phyloP scores from a whole-genome alignment of 164 flowering plant genomes.

The Annona cherimola region DNA sequence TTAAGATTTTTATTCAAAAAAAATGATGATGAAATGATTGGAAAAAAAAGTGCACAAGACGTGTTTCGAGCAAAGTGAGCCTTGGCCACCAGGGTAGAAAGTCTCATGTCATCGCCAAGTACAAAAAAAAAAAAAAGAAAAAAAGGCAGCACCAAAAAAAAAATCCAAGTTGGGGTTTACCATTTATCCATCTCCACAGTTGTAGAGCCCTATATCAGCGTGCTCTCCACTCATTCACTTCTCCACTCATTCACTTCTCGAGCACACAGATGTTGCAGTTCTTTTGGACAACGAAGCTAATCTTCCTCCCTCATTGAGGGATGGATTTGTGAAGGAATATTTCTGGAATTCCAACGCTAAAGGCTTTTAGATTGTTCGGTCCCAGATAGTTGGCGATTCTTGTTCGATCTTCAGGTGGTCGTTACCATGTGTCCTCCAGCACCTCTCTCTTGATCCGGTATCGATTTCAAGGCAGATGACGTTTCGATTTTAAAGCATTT shows the following conservation, averaged over 20 bases:
- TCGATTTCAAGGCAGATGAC: slow-evolving; percentile 23
- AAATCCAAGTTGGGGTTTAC: too few species aligned
- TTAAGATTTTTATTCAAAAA: too few species aligned
- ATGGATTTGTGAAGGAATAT: too few species aligned
- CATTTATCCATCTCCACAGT: slow-evolving; percentile 27
- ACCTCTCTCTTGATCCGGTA: slow-evolving; percentile 14
- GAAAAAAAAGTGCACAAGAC: too few species aligned
- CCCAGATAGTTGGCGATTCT: slow-evolving; percentile 2
- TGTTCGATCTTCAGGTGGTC: slow-evolving; percentile 1
- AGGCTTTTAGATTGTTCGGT: not conserved
- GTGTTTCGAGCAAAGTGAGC: too few species aligned
- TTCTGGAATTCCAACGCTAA: too few species aligned
- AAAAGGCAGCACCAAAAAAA: too few species aligned
- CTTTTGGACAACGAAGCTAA: slow-evolving; percentile 87
- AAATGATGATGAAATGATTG: too few species aligned
- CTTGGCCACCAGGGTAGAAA: too few species aligned
- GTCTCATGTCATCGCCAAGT: too few species aligned
- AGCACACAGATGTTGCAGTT: slow-evolving; percentile 84
- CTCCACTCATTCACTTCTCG: slow-evolving; percentile 91
- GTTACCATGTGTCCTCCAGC: slow-evolving; percentile 28
- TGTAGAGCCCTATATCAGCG: slow-evolving; percentile 95
- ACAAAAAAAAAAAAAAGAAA: too few species aligned
- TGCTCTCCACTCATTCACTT: slow-evolving; percentile 35
- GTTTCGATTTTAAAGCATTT: slow-evolving; percentile 23
- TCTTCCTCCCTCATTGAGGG: too few species aligned